Conservation (phyloP, 2,329 filamentous ascomycete genomes). For the Sclerotinia subarctica region DNA sequence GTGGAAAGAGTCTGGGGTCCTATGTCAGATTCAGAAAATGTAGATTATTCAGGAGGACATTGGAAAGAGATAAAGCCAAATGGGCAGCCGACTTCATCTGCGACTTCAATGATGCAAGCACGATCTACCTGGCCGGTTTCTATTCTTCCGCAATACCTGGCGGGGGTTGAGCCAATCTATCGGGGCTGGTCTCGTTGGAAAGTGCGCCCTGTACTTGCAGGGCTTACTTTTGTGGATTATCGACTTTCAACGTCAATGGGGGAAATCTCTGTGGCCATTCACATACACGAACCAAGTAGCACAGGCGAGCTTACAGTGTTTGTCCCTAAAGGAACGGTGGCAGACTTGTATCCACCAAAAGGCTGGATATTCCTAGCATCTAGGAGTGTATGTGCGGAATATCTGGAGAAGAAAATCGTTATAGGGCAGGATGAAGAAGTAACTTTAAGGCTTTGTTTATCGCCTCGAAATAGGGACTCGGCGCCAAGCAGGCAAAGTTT, state of each 20-base stretch:
- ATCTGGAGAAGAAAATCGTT: constrained; percentile 13
- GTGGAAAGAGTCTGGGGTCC: constrained; percentile 29
- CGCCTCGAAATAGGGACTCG: background rate
- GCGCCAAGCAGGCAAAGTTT: background rate
- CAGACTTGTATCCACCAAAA: background rate
- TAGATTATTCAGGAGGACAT: constrained; percentile 30
- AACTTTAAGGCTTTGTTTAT: background rate
- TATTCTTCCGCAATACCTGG: constrained; percentile 29
- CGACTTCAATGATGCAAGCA: constrained; percentile 31
- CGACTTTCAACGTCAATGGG: constrained; percentile 22
- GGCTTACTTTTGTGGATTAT: constrained; percentile 24
- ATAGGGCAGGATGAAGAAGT: constrained; percentile 3
- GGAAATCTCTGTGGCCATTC: constrained; percentile 22
- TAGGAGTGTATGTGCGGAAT: constrained; percentile 10
- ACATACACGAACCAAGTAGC: constrained; percentile 21
- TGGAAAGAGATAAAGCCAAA: constrained; percentile 31
- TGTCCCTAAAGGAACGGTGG: constrained; percentile 20
- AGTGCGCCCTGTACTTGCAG: constrained; percentile 29
- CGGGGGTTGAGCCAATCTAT: constrained; percentile 26
- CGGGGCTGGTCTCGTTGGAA: constrained; percentile 25
- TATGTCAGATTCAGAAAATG: constrained; percentile 27
- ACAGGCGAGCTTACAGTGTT: constrained; percentile 22
- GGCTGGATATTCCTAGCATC: background rate
- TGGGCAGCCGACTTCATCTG: constrained; percentile 23
- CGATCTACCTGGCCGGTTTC: constrained; percentile 31